phyloP scores from a whole-genome alignment of 768 basidiomycete species.

The Clitopilus passeckerianus region DNA sequence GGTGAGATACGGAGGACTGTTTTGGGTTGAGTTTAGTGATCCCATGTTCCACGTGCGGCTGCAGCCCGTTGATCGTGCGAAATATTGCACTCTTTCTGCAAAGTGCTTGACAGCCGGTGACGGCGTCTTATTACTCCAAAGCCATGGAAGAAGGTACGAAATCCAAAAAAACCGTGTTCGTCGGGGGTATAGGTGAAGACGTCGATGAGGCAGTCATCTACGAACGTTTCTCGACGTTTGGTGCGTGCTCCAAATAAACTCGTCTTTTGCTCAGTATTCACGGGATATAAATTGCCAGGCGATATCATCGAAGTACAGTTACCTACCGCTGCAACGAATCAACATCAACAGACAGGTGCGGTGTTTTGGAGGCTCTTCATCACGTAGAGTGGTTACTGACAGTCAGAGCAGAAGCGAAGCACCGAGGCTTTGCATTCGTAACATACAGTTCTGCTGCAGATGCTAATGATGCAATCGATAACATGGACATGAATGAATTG shows the following conservation, averaged over 20 bases:
- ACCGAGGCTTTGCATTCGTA: slow-evolving; percentile 92
- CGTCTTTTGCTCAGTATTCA: slow-evolving; percentile 2
- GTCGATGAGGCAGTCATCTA: slow-evolving; percentile 75
- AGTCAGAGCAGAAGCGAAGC: slow-evolving; percentile 59
- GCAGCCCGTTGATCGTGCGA: slow-evolving; percentile 35
- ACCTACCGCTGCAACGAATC: slow-evolving; percentile 73
- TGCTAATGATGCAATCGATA: slow-evolving; percentile 96
- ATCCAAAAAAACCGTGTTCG: slow-evolving; percentile 81
- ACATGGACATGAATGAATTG: slow-evolving; percentile 95
- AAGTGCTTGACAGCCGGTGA: background rate
- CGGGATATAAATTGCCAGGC: slow-evolving; percentile 45
- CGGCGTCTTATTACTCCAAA: background rate
- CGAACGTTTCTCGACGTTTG: slow-evolving; percentile 83
- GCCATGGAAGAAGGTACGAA: slow-evolving; percentile 79
- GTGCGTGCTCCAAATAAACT: slow-evolving; percentile 34
- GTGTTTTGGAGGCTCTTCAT: slow-evolving; percentile 2
- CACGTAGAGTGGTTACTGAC: slow-evolving; percentile 3
- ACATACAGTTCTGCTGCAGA: slow-evolving; percentile 77
- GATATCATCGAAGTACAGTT: slow-evolving; percentile 92
- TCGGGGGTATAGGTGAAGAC: slow-evolving; percentile 81
- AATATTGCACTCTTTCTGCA: slow-evolving; percentile 25
- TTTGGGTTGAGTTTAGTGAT: slow-evolving; percentile 12
- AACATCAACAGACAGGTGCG: slow-evolving; percentile 55
- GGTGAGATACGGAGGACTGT: slow-evolving; percentile 20
- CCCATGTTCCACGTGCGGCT: slow-evolving; percentile 21